Conservation (phyloP, 2,329 filamentous ascomycete species). For the Sporothrix humicola region DNA sequence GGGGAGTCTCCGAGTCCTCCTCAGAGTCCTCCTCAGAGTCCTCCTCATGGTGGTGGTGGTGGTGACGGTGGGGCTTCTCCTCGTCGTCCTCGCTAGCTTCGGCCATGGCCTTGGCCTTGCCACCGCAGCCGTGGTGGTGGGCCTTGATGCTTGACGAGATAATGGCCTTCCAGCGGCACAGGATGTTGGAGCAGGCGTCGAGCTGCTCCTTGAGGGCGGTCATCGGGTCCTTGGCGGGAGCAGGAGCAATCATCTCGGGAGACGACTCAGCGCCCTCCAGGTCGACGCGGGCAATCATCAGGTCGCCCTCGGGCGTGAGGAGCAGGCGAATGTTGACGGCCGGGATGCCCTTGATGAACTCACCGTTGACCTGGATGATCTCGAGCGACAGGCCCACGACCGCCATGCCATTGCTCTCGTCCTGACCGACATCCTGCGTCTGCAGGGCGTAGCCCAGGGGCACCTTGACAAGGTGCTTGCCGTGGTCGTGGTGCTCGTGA, state of each 20-base stretch:
- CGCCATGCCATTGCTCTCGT: slow-evolving; percentile 58
- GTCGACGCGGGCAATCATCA: slow-evolving; percentile 60
- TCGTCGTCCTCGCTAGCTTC: slow-evolving; percentile 22
- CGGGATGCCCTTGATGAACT: slow-evolving; percentile 60
- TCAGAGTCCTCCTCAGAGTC: slow-evolving; percentile 25
- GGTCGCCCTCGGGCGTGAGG: slow-evolving; percentile 60
- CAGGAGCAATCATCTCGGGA: background rate
- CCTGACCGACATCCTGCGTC: slow-evolving; percentile 51
- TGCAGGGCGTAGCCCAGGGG: slow-evolving; percentile 58
- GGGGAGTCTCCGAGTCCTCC: slow-evolving; percentile 21
- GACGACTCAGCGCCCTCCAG: slow-evolving; percentile 41
- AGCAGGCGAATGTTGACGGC: slow-evolving; percentile 66
- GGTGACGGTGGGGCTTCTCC: slow-evolving; percentile 26
- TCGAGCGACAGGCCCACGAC: slow-evolving; percentile 61
- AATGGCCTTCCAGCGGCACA: slow-evolving; percentile 63
- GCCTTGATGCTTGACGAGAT: slow-evolving; percentile 51
- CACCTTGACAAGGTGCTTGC: slow-evolving; percentile 40
- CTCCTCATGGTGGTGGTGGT: slow-evolving; percentile 39
- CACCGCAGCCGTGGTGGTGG: slow-evolving; percentile 50
- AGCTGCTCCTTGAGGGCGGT: slow-evolving; percentile 41
- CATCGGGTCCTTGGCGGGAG: slow-evolving; percentile 28
- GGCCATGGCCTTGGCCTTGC: slow-evolving; percentile 31
- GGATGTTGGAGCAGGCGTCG: slow-evolving; percentile 50
- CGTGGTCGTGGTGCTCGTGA: slow-evolving; percentile 20
- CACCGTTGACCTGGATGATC: slow-evolving; percentile 64